Percentiles rank a stretch among this genome's conserved stretches.
Conservation (phyloP, 306 rosid species). For the Ormosia emarginata region DNA sequence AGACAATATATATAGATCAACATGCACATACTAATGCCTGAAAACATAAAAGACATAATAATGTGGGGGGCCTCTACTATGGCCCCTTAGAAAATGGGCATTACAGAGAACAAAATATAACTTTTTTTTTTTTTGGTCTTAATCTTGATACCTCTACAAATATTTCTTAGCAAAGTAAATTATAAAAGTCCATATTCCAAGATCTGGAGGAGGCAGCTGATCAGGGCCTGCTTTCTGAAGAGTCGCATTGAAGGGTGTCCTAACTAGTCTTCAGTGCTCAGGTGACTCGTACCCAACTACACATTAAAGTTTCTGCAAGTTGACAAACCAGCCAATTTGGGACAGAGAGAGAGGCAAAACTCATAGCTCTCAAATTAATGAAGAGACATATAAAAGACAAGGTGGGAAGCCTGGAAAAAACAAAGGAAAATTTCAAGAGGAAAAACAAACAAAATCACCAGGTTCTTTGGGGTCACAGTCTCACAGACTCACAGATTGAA, state of each 20-base stretch:
- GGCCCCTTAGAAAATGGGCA: neutral
- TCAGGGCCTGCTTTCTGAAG: slow-evolving; percentile 20
- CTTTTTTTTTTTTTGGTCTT: neutral
- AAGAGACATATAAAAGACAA: neutral
- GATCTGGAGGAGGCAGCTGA: neutral
- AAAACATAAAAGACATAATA: neutral
- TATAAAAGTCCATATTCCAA: slow-evolving; percentile 20
- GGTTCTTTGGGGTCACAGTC: slow-evolving; percentile 28
- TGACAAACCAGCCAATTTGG: slow-evolving; percentile 28
- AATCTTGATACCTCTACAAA: neutral
- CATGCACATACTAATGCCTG: neutral
- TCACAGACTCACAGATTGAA: slow-evolving; percentile 29
- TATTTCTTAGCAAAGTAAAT: neutral
- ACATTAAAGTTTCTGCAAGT: slow-evolving; percentile 27
- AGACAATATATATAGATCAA: neutral
- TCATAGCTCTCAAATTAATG: slow-evolving; percentile 10
- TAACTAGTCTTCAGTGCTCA: neutral
- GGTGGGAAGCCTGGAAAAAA: neutral
- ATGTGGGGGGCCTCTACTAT: neutral
- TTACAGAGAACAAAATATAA: neutral
- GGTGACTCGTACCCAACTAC: slow-evolving; percentile 19
- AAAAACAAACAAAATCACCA: slow-evolving; percentile 29
- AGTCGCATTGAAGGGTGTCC: slow-evolving; percentile 23
- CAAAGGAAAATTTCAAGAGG: neutral
- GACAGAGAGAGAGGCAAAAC: slow-evolving; percentile 3